Evolutionary conservation across 257 asterid genomes (phyloP).

Genomic region (Przewalskia tangutica): DNA sequence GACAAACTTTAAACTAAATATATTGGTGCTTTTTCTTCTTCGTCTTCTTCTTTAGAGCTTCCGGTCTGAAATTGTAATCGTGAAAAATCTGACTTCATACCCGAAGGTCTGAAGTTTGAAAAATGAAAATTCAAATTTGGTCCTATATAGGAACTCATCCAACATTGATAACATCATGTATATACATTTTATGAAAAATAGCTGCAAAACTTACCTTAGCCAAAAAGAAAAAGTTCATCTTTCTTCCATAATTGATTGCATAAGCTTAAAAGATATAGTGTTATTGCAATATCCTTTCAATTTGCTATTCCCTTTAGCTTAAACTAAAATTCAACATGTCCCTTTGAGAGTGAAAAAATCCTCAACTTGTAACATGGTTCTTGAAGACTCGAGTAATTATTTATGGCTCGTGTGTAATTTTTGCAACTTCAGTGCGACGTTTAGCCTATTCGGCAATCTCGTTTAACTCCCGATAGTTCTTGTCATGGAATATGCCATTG

Average conservation of each 20-base stretch:
- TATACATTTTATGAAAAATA: not conserved
- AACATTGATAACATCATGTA: not conserved
- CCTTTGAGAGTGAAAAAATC: conserved; percentile 38
- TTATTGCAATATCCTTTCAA: conserved; percentile 28
- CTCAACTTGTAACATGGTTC: conserved; percentile 12
- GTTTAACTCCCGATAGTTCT: conserved; percentile 32
- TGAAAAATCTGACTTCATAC: too few relatives aligned
- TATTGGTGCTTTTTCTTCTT: too few relatives aligned
- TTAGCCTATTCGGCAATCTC: conserved; percentile 49
- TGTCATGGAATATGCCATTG: conserved; percentile 10
- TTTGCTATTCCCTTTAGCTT: conserved; percentile 37
- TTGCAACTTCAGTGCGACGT: conserved; percentile 42
- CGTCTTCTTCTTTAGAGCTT: too few relatives aligned
- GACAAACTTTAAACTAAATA: too few relatives aligned
- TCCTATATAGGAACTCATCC: not conserved
- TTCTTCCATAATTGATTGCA: not conserved
- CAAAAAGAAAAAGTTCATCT: not conserved
- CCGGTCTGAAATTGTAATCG: too few relatives aligned
- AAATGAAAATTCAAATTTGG: too few relatives aligned
- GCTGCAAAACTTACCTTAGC: not conserved
- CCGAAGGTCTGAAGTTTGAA: too few relatives aligned
- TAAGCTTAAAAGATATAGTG: conserved; percentile 26
- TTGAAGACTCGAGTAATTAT: not conserved
- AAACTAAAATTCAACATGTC: conserved; percentile 31
- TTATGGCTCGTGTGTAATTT: conserved; percentile 8